phyloP scores from a whole-genome alignment of 2,329 filamentous ascomycete genomes.

The Penicillium rolfsii region DNA sequence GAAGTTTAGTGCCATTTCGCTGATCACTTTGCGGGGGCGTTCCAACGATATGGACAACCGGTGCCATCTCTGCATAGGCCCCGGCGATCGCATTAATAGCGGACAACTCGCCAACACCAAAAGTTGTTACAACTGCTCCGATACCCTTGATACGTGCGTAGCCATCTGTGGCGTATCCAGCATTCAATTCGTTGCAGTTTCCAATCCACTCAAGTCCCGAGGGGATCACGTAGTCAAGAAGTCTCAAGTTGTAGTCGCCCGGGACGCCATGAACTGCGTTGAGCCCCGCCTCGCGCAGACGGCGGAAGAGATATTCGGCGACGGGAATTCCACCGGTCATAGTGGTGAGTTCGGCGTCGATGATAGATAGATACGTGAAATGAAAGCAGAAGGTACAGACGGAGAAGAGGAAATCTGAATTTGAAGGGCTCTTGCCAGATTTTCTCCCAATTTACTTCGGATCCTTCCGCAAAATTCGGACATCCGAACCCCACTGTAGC shows the following conservation, averaged over 20 bases:
- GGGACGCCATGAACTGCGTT: conserved; percentile 49
- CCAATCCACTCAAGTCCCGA: conserved; percentile 57
- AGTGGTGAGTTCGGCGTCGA: not conserved
- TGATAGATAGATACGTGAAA: no score
- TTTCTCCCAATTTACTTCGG: not conserved
- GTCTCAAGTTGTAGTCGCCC: conserved; percentile 51
- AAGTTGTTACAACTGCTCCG: conserved; percentile 66
- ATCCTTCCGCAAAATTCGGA: not conserved
- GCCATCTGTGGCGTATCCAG: conserved; percentile 63
- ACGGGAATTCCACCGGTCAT: not conserved
- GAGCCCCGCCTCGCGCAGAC: conserved; percentile 46
- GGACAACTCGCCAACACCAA: conserved; percentile 67
- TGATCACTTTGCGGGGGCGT: conserved; percentile 53
- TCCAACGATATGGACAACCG: conserved; percentile 66
- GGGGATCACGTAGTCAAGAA: conserved; percentile 55
- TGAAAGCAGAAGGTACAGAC: not conserved
- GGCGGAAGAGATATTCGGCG: conserved; percentile 43
- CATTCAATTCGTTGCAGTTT: conserved; percentile 60
- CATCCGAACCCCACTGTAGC: not conserved
- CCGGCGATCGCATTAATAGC: conserved; percentile 75
- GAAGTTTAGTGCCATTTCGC: conserved; percentile 51
- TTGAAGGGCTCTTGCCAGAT: not conserved
- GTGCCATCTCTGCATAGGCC: conserved; percentile 72
- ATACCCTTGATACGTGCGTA: conserved; percentile 73
- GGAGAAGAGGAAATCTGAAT: not conserved